Base-by-base conservation (phyloP, 371 early-diverging fungal genomes). In the Conidiobolus incongruus region DNA sequence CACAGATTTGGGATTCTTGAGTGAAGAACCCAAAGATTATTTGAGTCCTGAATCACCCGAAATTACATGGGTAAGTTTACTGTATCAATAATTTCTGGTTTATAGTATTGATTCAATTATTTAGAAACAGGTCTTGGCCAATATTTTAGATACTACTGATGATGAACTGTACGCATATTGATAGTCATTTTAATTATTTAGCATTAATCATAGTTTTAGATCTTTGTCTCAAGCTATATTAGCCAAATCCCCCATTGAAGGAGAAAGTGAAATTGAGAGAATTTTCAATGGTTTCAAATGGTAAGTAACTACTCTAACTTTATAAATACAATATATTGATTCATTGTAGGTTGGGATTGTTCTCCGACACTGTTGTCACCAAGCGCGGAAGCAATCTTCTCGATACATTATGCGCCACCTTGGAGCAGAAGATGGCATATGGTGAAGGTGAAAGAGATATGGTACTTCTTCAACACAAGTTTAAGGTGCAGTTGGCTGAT, bases 401-500 rank as follows among this genome's bases (percentile, higher is more conserved):
- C 24, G 98, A 97, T 56, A 82, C 85, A 10, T 73, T 95, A 52
- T 94, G 95, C 62, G 85, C 85, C 5, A 79, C 84, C n/a, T 68
- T 97, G 39, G 87, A 94, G 63, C 69, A 77, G 32, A 84, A 84
- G 65, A 80, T 95, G 70, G 74, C 81, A 55, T 97, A 94, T 52
- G 77, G 59, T 33, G 66, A 73, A 48, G 77, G 74, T 36, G 98
- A 97, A 61, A 76, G 96, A 36, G 98, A 97, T 62, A 77, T 94
- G 80, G 87, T 94, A 36, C 72, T 83, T 50, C 74, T 97, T 63
- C 94, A 94, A 66, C 97, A 96, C 68, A 75, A 76, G 55, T 92
- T 93, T 58, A 84, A 83, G 51, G 71, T 92, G 37, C 75, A 84
- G 57, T 72, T 77, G 51, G 74, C 70, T 61, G 78, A 80, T 51